These are phyloP conservation scores for Guillardia theta DNA, from an alignment of 78 protist genomes.

Conservation along the genomic window DNA sequence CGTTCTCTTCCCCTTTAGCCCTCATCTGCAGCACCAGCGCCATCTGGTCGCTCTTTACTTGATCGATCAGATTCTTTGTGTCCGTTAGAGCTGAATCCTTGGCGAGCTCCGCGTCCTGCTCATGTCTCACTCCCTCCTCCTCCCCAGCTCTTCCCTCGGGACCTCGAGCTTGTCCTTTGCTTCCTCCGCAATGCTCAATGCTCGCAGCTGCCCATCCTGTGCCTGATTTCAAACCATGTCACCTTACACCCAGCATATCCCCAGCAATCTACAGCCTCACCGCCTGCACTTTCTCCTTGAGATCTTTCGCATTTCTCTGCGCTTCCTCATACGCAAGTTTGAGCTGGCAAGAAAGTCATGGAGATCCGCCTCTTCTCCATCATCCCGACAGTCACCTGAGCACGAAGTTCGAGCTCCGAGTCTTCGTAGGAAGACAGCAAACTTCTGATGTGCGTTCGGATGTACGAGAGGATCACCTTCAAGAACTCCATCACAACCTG, in stretches of 20 bases:
- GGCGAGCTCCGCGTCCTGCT: slow-evolving; percentile 16
- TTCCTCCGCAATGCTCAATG: neutral
- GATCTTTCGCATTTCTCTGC: neutral
- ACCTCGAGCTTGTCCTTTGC: neutral
- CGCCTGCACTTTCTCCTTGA: neutral
- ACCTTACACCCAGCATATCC: no score
- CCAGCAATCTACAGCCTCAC: no score
- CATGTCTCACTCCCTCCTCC: no score
- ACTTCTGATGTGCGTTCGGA: neutral
- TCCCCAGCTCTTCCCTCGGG: no score
- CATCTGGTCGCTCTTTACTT: neutral
- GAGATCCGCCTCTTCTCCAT: neutral
- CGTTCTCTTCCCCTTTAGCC: neutral
- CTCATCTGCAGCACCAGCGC: neutral
- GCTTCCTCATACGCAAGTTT: neutral
- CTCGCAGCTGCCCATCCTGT: neutral
- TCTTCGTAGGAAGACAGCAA: neutral
- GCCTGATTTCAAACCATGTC: no score
- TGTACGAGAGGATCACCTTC: neutral
- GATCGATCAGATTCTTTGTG: neutral
- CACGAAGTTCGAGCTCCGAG: neutral
- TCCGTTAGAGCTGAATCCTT: neutral
- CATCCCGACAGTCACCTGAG: neutral
- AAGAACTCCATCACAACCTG: neutral
- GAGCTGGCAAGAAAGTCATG: no score